phyloP scores from a whole-genome alignment of 371 early-diverging fungal species.

The Mucor irregularis region DNA sequence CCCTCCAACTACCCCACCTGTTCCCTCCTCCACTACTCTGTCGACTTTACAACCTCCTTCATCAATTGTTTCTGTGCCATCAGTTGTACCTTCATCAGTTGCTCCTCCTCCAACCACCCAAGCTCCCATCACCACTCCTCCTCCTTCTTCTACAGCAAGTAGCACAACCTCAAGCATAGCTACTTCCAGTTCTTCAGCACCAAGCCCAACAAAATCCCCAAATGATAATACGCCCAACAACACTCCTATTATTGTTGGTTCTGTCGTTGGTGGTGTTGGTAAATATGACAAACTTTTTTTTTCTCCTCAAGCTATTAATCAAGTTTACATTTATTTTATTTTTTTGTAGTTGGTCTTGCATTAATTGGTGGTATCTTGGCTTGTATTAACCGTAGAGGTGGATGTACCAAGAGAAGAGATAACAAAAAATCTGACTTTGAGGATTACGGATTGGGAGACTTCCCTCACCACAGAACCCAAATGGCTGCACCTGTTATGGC shows the following conservation, averaged over 20 bases:
- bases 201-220: not conserved
- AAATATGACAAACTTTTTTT: not conserved
- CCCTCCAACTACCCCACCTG: not conserved
- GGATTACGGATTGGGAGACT: slow-evolving; percentile 49
- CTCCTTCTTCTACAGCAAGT: not conserved
- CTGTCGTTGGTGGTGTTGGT: slow-evolving; percentile 29
- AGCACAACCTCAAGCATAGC: not conserved
- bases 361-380: slow-evolving; percentile 45
- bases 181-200: not conserved
- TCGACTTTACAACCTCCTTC: slow-evolving; percentile 13
- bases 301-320: not conserved
- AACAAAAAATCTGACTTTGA: slow-evolving; percentile 37
- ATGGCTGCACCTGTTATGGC: slow-evolving; percentile 13
- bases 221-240: not conserved
- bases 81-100: not conserved
- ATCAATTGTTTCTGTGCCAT: not conserved
- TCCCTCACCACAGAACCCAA: slow-evolving; percentile 34
- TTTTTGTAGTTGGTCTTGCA: slow-evolving; percentile 38
- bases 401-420: slow-evolving; percentile 26
- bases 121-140: not conserved
- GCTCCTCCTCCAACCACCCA: not conserved
- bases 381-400: slow-evolving; percentile 38
- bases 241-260: slow-evolving; percentile 19
- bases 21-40: not conserved
- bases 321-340: not conserved